phyloP scores from a whole-genome alignment of 2,329 filamentous ascomycete genomes.

The Sclerotinia trifoliorum region DNA sequence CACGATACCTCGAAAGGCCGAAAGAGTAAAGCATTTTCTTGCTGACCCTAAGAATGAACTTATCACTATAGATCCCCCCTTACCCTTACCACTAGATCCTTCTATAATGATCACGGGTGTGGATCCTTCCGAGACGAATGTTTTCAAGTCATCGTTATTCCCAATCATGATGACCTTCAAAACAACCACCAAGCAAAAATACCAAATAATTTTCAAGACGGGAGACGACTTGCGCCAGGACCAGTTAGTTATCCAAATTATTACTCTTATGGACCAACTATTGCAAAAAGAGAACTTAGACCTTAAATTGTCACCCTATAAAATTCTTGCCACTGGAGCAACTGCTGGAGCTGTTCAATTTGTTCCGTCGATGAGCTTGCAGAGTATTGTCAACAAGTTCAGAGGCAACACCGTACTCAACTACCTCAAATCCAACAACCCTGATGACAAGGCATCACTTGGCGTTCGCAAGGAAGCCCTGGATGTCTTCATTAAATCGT shows the following conservation, averaged over 20 bases:
- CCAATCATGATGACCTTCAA: slow-evolving; percentile 91
- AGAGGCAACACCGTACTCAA: slow-evolving; percentile 70
- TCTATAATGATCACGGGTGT: slow-evolving; percentile 75
- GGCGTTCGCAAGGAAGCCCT: slow-evolving; percentile 89
- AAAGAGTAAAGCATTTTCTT: slow-evolving; percentile 79
- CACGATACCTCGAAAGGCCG: slow-evolving; percentile 76
- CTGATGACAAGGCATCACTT: slow-evolving; percentile 75
- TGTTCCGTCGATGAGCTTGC: slow-evolving; percentile 80
- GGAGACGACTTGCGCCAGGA: slow-evolving; percentile 96
- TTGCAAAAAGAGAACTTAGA: slow-evolving; percentile 95
- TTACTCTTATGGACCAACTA: slow-evolving; percentile 95
- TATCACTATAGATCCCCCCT: slow-evolving; percentile 74
- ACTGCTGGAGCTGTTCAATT: slow-evolving; percentile 92
- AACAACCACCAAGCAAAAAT: slow-evolving; percentile 71
- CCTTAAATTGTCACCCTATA: slow-evolving; percentile 91
- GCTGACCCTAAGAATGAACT: slow-evolving; percentile 90
- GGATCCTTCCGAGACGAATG: slow-evolving; percentile 77
- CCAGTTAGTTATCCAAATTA: slow-evolving; percentile 95
- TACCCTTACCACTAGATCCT: slow-evolving; percentile 87
- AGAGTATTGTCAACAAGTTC: slow-evolving; percentile 80
- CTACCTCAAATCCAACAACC: slow-evolving; percentile 86
- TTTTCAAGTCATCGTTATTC: slow-evolving; percentile 93
- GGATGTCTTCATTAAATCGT: slow-evolving; percentile 93
- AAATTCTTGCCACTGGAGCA: slow-evolving; percentile 89
- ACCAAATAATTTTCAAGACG: slow-evolving; percentile 95